Percentiles rank a stretch among this genome's conserved stretches.
Conservation (phyloP, 306 rosid genomes). For the Sechiopsis laciniata region DNA sequence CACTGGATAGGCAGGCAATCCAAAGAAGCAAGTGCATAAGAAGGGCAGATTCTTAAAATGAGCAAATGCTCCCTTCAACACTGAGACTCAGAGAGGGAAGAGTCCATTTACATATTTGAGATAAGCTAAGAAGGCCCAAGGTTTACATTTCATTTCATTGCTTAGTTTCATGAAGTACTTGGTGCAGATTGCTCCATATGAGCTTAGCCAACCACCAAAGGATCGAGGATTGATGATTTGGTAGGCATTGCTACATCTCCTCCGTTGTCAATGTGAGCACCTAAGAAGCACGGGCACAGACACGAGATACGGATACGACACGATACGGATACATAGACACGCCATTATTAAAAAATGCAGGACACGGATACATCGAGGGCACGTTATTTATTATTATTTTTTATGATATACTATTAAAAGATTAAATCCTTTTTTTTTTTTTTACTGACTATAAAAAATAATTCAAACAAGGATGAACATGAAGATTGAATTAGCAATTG, state of each 20-base stretch:
- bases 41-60: constrained; percentile 1
- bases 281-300: no score
- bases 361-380: no score
- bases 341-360: no score
- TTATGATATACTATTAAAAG: no score
- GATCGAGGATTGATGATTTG: not conserved
- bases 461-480: no score
- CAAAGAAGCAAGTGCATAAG: not conserved
- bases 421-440: no score
- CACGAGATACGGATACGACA: no score
- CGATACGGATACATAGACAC: no score
- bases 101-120: not conserved
- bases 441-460: no score
- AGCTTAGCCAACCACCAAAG: not conserved
- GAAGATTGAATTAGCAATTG: no score
- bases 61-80: not conserved
- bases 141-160: not conserved
- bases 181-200: constrained; percentile 1
- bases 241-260: not conserved
- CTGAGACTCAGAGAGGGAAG: not conserved
- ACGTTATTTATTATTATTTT: no score
- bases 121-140: not conserved
- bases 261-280: not conserved
- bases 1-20: not conserved
- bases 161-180: not conserved